Evolutionary conservation across 2,329 filamentous ascomycete genomes (phyloP).

Genomic region (Colletotrichum tofieldiae): DNA sequence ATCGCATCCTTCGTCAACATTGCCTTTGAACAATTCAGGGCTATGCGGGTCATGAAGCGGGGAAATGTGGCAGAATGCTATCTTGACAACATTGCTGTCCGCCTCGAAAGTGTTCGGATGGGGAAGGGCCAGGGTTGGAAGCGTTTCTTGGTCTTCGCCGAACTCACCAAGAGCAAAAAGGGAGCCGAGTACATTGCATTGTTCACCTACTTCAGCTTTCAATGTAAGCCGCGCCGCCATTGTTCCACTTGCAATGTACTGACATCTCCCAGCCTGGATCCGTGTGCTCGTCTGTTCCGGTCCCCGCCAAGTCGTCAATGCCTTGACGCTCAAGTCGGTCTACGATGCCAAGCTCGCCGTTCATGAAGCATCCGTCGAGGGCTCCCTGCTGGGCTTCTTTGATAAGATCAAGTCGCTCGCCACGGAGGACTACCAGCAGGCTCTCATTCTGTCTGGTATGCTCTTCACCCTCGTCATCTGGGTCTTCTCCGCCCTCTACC

Average conservation of each 20-base stretch:
- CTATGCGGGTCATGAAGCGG: constrained; percentile 84
- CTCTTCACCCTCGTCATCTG: constrained; percentile 92
- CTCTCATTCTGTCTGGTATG: constrained; percentile 90
- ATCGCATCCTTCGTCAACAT: constrained; percentile 90
- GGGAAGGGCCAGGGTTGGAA: constrained; percentile 85
- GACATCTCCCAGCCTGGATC: constrained; percentile 77
- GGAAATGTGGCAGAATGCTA: constrained; percentile 94
- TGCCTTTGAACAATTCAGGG: constrained; percentile 83
- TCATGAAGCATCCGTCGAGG: constrained; percentile 67
- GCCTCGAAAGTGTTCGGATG: constrained; percentile 85
- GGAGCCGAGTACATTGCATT: constrained; percentile 91
- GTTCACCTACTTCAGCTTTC: constrained; percentile 88
- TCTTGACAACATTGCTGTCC: constrained; percentile 87
- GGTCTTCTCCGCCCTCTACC: constrained; percentile 83
- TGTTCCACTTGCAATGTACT: constrained; percentile 13
- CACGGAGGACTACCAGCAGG: constrained; percentile 81
- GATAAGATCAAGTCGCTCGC: constrained; percentile 84
- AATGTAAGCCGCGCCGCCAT: constrained; percentile 61
- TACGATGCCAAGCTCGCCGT: constrained; percentile 81
- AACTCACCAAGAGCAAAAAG: constrained; percentile 92
- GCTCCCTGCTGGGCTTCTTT: constrained; percentile 83
- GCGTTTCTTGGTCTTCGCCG: constrained; percentile 92
- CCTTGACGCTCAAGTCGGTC: constrained; percentile 88
- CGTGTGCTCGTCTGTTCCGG: constrained; percentile 92
- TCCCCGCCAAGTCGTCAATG: constrained; percentile 92